Conservation (phyloP, 23 red algal genomes). For the Chondrus crispus region DNA sequence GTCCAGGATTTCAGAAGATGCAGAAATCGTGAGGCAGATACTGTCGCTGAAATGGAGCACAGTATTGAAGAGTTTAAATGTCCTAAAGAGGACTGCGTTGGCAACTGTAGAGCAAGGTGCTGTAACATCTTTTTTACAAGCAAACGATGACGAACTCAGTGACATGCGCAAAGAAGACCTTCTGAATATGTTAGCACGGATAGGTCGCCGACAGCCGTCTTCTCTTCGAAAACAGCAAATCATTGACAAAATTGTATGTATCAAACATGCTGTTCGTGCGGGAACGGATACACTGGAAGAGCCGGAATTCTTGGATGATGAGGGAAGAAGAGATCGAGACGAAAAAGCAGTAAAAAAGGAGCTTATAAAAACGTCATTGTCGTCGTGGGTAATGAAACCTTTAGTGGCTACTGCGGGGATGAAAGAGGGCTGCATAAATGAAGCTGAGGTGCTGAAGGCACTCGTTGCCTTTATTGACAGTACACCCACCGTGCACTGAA, state of each 20-base stretch:
- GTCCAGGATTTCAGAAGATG: neutral
- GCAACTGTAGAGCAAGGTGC: too few relatives aligned
- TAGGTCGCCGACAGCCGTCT: neutral
- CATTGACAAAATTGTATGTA: neutral
- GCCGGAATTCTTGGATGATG: neutral
- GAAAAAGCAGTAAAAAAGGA: neutral
- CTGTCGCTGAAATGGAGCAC: neutral
- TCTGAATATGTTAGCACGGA: neutral
- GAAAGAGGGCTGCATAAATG: slow-evolving; percentile 15
- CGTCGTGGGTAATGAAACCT: neutral
- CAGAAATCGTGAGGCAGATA: neutral
- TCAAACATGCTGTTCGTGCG: neutral
- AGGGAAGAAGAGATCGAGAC: neutral
- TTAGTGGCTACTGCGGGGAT: neutral
- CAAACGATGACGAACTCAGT: neutral
- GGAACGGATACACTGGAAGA: neutral
- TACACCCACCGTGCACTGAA: too few relatives aligned
- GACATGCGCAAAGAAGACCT: neutral
- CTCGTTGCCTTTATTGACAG: neutral
- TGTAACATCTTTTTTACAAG: neutral
- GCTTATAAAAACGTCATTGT: neutral
- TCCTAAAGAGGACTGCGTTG: too few relatives aligned
- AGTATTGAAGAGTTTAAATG: neutral
- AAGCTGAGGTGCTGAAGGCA: neutral
- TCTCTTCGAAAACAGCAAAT: slow-evolving; percentile 7